Conservation (phyloP, 2,329 filamentous ascomycete species). For the Fusarium sp. region DNA sequence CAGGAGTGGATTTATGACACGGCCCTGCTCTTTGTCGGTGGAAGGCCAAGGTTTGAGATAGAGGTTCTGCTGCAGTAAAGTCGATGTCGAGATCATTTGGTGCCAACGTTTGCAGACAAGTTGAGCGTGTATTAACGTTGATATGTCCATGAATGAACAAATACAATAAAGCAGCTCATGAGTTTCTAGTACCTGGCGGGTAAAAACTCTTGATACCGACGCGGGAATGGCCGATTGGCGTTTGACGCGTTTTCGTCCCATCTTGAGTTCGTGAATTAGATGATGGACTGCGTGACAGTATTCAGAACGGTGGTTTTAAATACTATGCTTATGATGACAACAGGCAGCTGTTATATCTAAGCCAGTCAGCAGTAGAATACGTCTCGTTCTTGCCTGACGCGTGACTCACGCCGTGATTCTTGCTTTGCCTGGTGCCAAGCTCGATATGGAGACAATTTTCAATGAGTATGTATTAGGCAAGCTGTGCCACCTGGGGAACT, state of each 20-base stretch:
- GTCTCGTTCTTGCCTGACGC: too few species aligned
- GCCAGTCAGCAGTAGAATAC: background rate
- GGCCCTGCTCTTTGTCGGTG: background rate
- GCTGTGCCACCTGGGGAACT: background rate
- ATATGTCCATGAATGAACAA: background rate
- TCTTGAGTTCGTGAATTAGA: background rate
- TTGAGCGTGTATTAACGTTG: background rate
- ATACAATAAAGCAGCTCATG: background rate
- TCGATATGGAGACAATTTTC: background rate
- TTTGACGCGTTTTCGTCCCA: background rate
- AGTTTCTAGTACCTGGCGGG: background rate
- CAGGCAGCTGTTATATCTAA: background rate
- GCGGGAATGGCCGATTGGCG: background rate
- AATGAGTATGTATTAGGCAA: background rate
- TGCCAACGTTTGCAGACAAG: background rate
- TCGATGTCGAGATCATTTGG: background rate
- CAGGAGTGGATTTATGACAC: background rate
- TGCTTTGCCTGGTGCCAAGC: background rate
- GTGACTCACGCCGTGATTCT: background rate
- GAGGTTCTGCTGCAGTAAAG: background rate
- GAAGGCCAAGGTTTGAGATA: background rate
- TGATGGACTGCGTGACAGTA: fast-evolving
- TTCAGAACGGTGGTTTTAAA: background rate
- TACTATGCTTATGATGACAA: fast-evolving
- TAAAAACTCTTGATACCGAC: background rate